These are phyloP conservation scores for Podaxis sp. DNA, from an alignment of 768 basidiomycete genomes.

Conservation along the genomic window DNA sequence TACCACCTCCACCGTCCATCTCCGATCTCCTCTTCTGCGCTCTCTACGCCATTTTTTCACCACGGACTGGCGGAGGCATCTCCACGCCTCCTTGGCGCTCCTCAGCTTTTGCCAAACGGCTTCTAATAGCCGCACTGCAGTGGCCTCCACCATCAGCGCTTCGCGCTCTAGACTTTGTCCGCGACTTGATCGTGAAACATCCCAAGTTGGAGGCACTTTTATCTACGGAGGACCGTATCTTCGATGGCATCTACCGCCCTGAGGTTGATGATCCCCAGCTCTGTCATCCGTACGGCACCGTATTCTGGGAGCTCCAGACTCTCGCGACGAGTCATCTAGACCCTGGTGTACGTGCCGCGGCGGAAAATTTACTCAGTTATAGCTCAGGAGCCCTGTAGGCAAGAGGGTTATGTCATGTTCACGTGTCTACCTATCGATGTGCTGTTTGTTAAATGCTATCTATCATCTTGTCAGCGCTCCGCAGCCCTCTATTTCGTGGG, in stretches of 20 bases:
- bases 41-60: slow-evolving; percentile 76
- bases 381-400: slow-evolving; percentile 27
- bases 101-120: slow-evolving; percentile 92
- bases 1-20: slow-evolving; percentile 26
- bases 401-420: slow-evolving; percentile 12
- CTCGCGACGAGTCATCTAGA: slow-evolving; percentile 62
- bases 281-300: slow-evolving; percentile 76
- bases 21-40: slow-evolving; percentile 84
- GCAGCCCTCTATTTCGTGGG: background rate
- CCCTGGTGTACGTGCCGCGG: slow-evolving; percentile 61
- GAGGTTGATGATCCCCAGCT: slow-evolving; percentile 89
- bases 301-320: slow-evolving; percentile 80
- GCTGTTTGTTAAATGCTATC: background rate
- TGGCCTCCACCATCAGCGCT: slow-evolving; percentile 69
- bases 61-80: slow-evolving; percentile 47
- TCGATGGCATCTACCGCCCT: slow-evolving; percentile 80
- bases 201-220: slow-evolving; percentile 79
- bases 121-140: slow-evolving; percentile 73
- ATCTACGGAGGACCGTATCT: slow-evolving; percentile 79
- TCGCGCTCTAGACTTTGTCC: slow-evolving; percentile 71
- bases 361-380: slow-evolving; percentile 49
- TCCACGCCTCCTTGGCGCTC: slow-evolving; percentile 66
- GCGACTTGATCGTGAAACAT: slow-evolving; percentile 68
- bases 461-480: background rate
- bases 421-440: background rate